Evolutionary conservation across 106 monocot genomes (phyloP).

Genomic region (Allium sativum): DNA sequence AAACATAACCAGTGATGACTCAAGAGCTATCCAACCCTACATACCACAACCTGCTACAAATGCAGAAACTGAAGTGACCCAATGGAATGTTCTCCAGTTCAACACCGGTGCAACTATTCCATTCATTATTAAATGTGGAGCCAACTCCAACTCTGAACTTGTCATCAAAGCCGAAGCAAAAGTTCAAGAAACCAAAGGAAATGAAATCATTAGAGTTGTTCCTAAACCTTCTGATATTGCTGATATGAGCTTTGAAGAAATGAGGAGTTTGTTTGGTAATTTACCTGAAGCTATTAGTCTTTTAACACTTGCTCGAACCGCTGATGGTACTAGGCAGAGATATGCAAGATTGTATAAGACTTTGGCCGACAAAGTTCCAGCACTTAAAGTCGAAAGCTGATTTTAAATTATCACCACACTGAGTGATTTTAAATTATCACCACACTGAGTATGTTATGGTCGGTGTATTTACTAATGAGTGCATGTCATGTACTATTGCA

Average conservation of each 20-base stretch:
- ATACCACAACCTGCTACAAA: slow-evolving; percentile 11
- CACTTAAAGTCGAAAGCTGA: slow-evolving; percentile 26
- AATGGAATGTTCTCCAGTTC: slow-evolving; percentile 97
- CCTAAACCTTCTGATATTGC: slow-evolving; percentile 63
- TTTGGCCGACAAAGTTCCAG: slow-evolving; percentile 85
- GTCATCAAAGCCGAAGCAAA: slow-evolving; percentile 83
- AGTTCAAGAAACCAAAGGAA: slow-evolving; percentile 75
- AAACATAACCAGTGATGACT: slow-evolving; percentile 16
- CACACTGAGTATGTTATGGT: no score
- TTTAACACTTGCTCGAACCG: slow-evolving; percentile 81
- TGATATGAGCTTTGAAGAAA: slow-evolving; percentile 82
- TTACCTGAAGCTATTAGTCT: slow-evolving; percentile 82
- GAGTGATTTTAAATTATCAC: no score
- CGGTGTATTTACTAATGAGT: no score
- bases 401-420: no score
- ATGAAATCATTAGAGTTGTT: slow-evolving; percentile 67
- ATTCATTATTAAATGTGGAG: slow-evolving; percentile 95
- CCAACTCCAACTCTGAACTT: slow-evolving; percentile 71
- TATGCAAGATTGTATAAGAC: slow-evolving; percentile 88
- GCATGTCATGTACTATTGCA: no score
- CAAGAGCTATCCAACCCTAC: slow-evolving; percentile 27
- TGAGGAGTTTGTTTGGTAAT: slow-evolving; percentile 61
- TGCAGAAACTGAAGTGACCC: slow-evolving; percentile 58
- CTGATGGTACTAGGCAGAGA: slow-evolving; percentile 83
- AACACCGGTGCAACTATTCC: slow-evolving; percentile 86